These are phyloP conservation scores for Cercospora nicotianae DNA, from an alignment of 2,329 filamentous ascomycete species.

Conservation along the genomic window DNA sequence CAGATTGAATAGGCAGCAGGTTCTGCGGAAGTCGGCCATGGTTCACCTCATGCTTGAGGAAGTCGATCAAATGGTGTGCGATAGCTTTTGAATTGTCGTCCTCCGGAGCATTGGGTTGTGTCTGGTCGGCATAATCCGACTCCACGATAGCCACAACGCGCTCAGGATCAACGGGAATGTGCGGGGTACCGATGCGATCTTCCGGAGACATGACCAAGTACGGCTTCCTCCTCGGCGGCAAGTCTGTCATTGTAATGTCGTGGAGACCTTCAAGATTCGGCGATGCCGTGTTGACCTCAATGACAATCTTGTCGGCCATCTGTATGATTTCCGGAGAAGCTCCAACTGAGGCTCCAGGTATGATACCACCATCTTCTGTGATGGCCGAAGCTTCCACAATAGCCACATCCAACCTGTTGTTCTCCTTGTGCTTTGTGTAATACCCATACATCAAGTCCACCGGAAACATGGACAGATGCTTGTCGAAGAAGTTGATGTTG, in stretches of 20 bases:
- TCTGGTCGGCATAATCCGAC: conserved; percentile 77
- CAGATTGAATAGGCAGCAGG: conserved; percentile 79
- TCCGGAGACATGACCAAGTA: conserved; percentile 83
- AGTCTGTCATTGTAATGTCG: conserved; percentile 86
- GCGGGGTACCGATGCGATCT: conserved; percentile 79
- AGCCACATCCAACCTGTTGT: conserved; percentile 75
- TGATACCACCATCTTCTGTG: conserved; percentile 83
- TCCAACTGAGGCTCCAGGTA: conserved; percentile 70
- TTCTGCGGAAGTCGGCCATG: conserved; percentile 74
- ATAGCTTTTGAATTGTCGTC: conserved; percentile 73
- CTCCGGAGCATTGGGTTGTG: conserved; percentile 71
- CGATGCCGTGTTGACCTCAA: conserved; percentile 85
- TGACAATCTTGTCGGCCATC: conserved; percentile 90
- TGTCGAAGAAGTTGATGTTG: conserved; percentile 88
- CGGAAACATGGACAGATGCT: conserved; percentile 91
- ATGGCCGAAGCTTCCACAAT: conserved; percentile 82
- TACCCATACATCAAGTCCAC: conserved; percentile 73
- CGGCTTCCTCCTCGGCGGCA: conserved; percentile 77
- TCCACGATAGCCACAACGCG: conserved; percentile 83
- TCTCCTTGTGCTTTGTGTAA: conserved; percentile 77
- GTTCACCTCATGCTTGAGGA: conserved; percentile 79
- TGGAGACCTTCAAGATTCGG: conserved; percentile 85
- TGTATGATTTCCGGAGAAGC: conserved; percentile 60
- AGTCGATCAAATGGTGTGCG: conserved; percentile 77
- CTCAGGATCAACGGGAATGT: conserved; percentile 81